Evolutionary conservation across 2,329 filamentous ascomycete species (phyloP).

Genomic region (Zasmidium citrigriseum): DNA sequence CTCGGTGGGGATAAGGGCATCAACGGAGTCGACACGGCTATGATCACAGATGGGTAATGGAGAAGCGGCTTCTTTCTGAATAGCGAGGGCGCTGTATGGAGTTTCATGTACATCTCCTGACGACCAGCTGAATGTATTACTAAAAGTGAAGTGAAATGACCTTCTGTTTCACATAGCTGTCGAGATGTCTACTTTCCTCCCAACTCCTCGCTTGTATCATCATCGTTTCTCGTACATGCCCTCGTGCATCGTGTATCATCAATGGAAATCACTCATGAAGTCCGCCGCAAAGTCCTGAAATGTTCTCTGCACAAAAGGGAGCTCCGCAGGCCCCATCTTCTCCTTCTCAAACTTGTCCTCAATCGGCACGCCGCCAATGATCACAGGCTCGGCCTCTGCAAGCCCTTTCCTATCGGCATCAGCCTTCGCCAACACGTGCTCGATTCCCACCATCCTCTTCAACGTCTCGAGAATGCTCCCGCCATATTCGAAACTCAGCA

Average conservation of each 20-base stretch:
- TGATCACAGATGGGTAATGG: constrained; percentile 8
- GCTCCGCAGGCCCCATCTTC: constrained; percentile 7
- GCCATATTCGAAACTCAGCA: constrained; percentile 35
- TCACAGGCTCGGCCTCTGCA: not conserved
- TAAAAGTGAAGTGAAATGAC: not conserved
- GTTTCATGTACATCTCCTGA: not conserved
- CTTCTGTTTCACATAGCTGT: not conserved
- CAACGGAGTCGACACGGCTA: constrained; percentile 8
- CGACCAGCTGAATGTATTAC: not conserved
- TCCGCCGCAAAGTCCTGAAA: constrained; percentile 21
- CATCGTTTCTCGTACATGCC: not conserved
- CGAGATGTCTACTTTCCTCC: not conserved
- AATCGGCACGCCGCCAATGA: not conserved
- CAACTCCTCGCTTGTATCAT: not conserved
- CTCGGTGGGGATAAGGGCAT: not conserved
- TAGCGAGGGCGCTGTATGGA: constrained; percentile 1
- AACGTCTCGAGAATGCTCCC: constrained; percentile 29
- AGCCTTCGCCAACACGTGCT: constrained; percentile 22
- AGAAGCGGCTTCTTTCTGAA: not conserved
- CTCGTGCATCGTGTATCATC: too few species aligned
- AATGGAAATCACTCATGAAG: constrained; percentile 14
- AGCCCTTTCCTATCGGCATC: constrained; percentile 8
- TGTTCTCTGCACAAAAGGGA: constrained; percentile 11
- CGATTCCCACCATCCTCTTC: constrained; percentile 30
- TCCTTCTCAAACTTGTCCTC: not conserved